Percentiles rank a stretch among this genome's conserved stretches.
These are phyloP conservation scores for Plectosphaerella plurivora DNA, from an alignment of 2,329 filamentous ascomycete species.

Conservation along the genomic window DNA sequence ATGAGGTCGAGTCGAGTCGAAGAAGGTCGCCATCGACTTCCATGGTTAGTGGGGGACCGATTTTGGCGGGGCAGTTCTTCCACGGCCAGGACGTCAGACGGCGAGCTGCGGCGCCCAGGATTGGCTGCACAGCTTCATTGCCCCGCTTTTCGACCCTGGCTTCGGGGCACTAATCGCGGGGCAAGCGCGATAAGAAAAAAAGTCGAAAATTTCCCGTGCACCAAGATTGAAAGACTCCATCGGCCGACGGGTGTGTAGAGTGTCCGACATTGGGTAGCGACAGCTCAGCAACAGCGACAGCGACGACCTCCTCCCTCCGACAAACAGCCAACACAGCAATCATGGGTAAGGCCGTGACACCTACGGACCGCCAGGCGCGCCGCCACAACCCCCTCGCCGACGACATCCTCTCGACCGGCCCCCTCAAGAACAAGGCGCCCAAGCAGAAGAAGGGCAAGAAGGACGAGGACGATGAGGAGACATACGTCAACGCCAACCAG, in stretches of 20 bases:
- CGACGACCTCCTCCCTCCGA: no score
- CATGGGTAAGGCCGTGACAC: constrained; percentile 69
- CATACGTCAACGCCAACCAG: constrained; percentile 82
- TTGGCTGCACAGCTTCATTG: constrained; percentile 1
- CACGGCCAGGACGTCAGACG: constrained; percentile 1
- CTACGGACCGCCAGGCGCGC: background rate
- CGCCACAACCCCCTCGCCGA: constrained; percentile 75
- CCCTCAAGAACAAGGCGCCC: constrained; percentile 69
- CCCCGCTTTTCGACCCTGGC: constrained; percentile 7
- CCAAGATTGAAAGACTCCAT: no score
- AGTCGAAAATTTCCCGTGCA: constrained; percentile 13
- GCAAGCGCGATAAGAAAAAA: constrained; percentile 28
- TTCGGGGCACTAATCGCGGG: constrained; percentile 13
- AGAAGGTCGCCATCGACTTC: background rate
- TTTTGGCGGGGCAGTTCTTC: constrained; percentile 1
- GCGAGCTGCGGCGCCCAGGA: background rate
- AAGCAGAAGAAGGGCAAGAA: constrained; percentile 67
- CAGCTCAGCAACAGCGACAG: background rate
- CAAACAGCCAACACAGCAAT: background rate
- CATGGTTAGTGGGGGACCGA: background rate
- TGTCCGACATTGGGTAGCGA: background rate
- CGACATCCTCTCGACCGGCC: constrained; percentile 69
- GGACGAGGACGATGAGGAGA: constrained; percentile 53
- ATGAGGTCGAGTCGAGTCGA: background rate
- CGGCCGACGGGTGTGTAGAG: background rate